Conservation (phyloP, 768 basidiomycete species). For the Tylopilus plumbeoviolaceoides region DNA sequence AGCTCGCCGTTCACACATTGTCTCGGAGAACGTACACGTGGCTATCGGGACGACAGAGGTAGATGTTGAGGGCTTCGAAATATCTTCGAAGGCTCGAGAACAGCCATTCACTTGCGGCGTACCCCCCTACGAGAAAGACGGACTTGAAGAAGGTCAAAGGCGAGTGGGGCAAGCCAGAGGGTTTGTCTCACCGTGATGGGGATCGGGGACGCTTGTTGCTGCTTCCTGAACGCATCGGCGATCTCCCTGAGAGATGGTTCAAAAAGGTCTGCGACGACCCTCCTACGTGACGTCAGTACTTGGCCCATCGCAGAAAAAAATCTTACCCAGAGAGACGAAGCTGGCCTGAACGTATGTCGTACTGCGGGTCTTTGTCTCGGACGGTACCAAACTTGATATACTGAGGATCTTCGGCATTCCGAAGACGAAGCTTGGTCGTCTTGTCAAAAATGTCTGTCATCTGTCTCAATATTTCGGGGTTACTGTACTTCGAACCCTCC, state of each 20-base stretch:
- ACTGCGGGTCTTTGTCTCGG: constrained; percentile 35
- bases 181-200: constrained; percentile 30
- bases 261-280: constrained; percentile 41
- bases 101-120: constrained; percentile 48
- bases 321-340: constrained; percentile 37
- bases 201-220: constrained; percentile 28
- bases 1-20: constrained; percentile 1
- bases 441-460: constrained; percentile 39
- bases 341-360: constrained; percentile 38
- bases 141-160: constrained; percentile 16
- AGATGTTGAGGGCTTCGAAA: constrained; percentile 37
- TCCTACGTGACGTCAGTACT: constrained; percentile 20
- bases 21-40: constrained; percentile 42
- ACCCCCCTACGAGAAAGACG: constrained; percentile 52
- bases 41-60: constrained; percentile 47
- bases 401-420: constrained; percentile 33
- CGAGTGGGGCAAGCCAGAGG: background rate
- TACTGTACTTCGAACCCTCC: constrained; percentile 29
- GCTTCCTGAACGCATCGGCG: constrained; percentile 33
- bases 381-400: constrained; percentile 41
- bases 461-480: constrained; percentile 30
- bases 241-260: constrained; percentile 40
- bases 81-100: constrained; percentile 38
- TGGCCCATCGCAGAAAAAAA: background rate
- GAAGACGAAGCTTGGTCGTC: constrained; percentile 43